A percentile compares a stretch with the other conserved stretches of the same genome.
These are phyloP conservation scores for Allium sativum DNA, from an alignment of 106 monocot species.

Conservation along the genomic window DNA sequence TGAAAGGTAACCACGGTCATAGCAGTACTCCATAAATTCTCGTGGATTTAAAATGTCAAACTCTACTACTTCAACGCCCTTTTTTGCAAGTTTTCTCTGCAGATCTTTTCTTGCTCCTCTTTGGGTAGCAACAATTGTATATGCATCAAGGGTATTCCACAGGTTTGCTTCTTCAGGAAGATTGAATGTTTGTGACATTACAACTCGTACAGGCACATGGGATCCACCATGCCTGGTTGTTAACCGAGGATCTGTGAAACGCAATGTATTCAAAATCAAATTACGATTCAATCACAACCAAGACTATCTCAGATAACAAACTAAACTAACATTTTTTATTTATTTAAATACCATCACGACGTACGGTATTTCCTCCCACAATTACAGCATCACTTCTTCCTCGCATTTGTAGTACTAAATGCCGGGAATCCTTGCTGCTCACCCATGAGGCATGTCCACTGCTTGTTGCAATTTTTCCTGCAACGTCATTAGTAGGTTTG, in stretches of 20 bases:
- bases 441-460: slow-evolving; percentile 99
- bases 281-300: too few relatives aligned
- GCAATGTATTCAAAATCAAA: not conserved
- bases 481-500: not conserved
- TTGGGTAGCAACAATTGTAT: slow-evolving; percentile 91
- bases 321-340: too few relatives aligned
- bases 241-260: slow-evolving; percentile 63
- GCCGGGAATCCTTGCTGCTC: slow-evolving; percentile 71
- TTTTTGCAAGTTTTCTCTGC: slow-evolving; percentile 65
- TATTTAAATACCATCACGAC: slow-evolving; percentile 60
- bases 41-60: slow-evolving; percentile 88
- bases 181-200: slow-evolving; percentile 79
- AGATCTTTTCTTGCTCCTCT: slow-evolving; percentile 77
- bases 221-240: slow-evolving; percentile 79
- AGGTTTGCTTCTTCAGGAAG: slow-evolving; percentile 91
- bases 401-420: slow-evolving; percentile 77
- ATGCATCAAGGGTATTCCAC: slow-evolving; percentile 88
- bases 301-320: too few relatives aligned
- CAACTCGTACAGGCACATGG: slow-evolving; percentile 78
- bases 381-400: slow-evolving; percentile 96
- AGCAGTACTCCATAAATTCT: slow-evolving; percentile 91
- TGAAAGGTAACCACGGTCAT: slow-evolving; percentile 77
- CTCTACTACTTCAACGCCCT: slow-evolving; percentile 98
- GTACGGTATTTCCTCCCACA: slow-evolving; percentile 98
- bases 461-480: slow-evolving; percentile 96